A percentile compares a stretch with the other conserved stretches of the same genome.
These are phyloP conservation scores for Pterocarpus santalinus DNA, from an alignment of 306 rosid genomes.

Conservation along the genomic window DNA sequence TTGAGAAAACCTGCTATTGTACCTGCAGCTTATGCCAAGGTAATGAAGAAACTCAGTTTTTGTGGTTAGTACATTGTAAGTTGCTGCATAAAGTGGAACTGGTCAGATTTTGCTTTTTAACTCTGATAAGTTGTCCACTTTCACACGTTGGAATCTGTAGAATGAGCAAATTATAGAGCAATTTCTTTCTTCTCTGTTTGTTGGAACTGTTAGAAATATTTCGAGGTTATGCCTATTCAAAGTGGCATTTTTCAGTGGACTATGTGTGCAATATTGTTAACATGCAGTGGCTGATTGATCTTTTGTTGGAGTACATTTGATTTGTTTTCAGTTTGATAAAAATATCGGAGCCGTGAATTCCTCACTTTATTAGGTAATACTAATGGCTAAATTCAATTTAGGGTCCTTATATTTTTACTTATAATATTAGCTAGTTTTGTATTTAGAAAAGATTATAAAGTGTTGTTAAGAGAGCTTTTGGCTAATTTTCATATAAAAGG, in stretches of 20 bases:
- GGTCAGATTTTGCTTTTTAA: conserved; percentile 30
- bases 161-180: conserved; percentile 44
- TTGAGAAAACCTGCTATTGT: conserved; percentile 78
- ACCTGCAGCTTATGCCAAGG: conserved; percentile 83
- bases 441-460: not conserved
- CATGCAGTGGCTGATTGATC: conserved; percentile 36
- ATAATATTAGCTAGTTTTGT: not conserved
- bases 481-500: not conserved
- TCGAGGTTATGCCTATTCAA: conserved; percentile 36
- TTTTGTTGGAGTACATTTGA: conserved; percentile 26
- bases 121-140: conserved; percentile 26
- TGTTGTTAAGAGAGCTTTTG: too few relatives aligned
- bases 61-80: conserved; percentile 55
- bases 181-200: conserved; percentile 23
- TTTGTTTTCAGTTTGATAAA: conserved; percentile 33
- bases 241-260: conserved; percentile 41
- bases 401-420: not conserved
- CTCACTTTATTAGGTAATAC: conserved; percentile 6
- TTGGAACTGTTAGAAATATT: conserved; percentile 39
- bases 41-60: conserved; percentile 92
- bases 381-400: conserved; percentile 11
- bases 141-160: conserved; percentile 52
- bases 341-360: conserved; percentile 1
- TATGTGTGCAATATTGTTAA: conserved; percentile 36
- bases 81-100: conserved; percentile 44